Conservation (phyloP, 306 rosid species). For the Cicer yamashitae region DNA sequence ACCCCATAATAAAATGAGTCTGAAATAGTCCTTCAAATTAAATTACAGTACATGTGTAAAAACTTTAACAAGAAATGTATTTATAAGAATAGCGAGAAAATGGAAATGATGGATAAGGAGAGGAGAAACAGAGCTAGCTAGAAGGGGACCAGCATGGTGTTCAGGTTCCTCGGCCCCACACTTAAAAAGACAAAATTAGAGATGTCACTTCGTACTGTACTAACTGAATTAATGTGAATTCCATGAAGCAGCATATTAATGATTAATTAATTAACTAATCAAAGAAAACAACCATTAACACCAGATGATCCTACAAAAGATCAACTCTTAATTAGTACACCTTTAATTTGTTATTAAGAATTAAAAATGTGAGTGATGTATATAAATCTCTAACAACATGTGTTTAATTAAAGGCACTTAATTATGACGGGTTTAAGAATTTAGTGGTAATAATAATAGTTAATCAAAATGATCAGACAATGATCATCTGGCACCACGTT, state of each 20-base stretch:
- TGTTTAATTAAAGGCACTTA: slow-evolving; percentile 1
- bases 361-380: neutral
- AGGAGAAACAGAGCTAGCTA: neutral
- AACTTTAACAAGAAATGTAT: neutral
- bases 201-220: slow-evolving; percentile 6
- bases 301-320: neutral
- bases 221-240: slow-evolving; percentile 7
- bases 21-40: neutral
- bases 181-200: neutral
- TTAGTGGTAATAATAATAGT: neutral
- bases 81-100: neutral
- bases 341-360: neutral
- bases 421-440: neutral
- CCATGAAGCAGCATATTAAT: neutral
- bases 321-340: neutral
- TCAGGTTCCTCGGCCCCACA: slow-evolving; percentile 27
- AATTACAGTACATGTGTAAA: neutral
- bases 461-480: slow-evolving; percentile 30
- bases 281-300: neutral
- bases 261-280: neutral
- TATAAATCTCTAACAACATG: neutral
- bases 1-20: neutral
- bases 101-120: neutral
- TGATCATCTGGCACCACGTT: slow-evolving; percentile 45
- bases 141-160: slow-evolving; percentile 35